These are phyloP conservation scores for Carpinus viminea DNA, from an alignment of 306 rosid genomes.

Conservation along the genomic window DNA sequence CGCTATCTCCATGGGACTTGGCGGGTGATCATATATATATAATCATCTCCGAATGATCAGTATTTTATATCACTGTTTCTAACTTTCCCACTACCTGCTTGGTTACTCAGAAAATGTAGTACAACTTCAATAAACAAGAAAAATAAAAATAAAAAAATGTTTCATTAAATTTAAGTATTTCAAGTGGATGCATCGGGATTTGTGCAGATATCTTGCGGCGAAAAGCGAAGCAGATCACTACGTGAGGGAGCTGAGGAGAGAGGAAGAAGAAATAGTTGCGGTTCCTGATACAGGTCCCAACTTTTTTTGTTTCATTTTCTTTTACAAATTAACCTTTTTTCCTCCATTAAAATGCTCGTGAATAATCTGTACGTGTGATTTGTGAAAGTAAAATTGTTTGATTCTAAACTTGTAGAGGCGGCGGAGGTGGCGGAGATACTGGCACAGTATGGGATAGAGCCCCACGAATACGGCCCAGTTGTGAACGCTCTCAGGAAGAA, in stretches of 20 bases:
- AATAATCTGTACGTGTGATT: background rate
- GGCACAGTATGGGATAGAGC: constrained; percentile 68
- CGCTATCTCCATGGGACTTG: constrained; percentile 78
- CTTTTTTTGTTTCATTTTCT: background rate
- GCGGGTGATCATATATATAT: constrained; percentile 50
- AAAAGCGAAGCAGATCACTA: constrained; percentile 92
- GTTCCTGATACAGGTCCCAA: constrained; percentile 75
- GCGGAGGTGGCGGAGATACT: constrained; percentile 85
- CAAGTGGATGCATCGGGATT: background rate
- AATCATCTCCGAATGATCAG: too few species aligned
- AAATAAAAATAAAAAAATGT: background rate
- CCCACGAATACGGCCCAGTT: constrained; percentile 81
- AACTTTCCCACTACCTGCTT: background rate
- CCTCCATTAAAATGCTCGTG: background rate
- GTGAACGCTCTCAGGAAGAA: constrained; percentile 74
- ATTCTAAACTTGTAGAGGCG: constrained; percentile 54
- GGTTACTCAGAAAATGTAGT: background rate
- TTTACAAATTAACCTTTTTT: background rate
- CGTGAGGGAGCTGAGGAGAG: constrained; percentile 67
- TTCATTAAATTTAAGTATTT: background rate
- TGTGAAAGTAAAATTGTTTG: background rate
- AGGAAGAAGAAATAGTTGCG: constrained; percentile 70
- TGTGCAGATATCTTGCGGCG: constrained; percentile 79
- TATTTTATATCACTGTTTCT: too few species aligned
- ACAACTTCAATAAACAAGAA: background rate